Percentiles rank a stretch among this genome's conserved stretches.
phyloP scores from a whole-genome alignment of 148 eudicot genomes.

The Suaeda aralocaspica region DNA sequence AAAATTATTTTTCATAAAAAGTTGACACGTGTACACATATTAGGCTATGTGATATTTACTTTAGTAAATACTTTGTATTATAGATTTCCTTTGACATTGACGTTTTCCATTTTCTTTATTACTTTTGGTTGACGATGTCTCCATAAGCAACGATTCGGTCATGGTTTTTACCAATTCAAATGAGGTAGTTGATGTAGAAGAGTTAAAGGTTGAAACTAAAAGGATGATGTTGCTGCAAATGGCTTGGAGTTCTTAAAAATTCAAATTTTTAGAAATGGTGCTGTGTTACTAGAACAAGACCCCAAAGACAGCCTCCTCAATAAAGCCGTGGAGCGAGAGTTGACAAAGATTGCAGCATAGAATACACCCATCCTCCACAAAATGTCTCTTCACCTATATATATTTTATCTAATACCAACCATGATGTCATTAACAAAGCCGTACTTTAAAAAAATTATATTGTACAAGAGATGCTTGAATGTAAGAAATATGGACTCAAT shows the following conservation, averaged over 20 bases:
- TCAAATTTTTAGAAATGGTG: slow-evolving; percentile 18
- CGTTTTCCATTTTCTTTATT: no score
- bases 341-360: slow-evolving; percentile 12
- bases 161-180: no score
- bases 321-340: slow-evolving; percentile 19
- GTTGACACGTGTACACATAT: no score
- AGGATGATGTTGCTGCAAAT: slow-evolving; percentile 26
- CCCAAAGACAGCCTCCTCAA: slow-evolving; percentile 20
- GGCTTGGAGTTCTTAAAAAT: slow-evolving; percentile 21
- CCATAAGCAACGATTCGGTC: no score
- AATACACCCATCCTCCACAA: not conserved
- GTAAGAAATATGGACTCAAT: not conserved
- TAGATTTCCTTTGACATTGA: no score
- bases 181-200: slow-evolving; percentile 15
- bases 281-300: no score
- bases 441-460: not conserved
- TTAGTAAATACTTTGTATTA: no score
- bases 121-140: no score
- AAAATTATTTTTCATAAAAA: no score
- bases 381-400: not conserved
- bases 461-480: not conserved
- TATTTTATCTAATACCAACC: not conserved
- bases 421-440: not conserved
- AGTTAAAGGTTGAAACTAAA: slow-evolving; percentile 20
- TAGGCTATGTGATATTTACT: no score